Evolutionary conservation across 148 eudicot genomes (phyloP), one percentile per base, ranked within the genome.

Genomic region (Nyssa sinensis): DNA sequence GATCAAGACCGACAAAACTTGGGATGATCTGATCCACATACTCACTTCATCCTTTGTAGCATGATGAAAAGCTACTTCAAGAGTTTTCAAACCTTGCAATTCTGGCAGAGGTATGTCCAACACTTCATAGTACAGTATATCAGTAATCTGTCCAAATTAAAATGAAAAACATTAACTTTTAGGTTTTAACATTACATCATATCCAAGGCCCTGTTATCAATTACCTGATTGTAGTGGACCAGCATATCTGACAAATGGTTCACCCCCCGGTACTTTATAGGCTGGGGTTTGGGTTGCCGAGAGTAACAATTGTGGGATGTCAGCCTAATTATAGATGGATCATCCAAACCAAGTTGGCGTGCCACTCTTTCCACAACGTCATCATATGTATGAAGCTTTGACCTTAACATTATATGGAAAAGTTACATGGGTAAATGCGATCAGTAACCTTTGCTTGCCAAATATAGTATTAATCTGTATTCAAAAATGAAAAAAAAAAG

Each of bases 51-150:
- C 96, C 78, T 88, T 88, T 41, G 91, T 80, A 23, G 92, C 92
- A 84, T 81, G 81, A 83, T 90, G 87, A 71, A 88, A 94, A 39
- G 88, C 87, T 64, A 92, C 85, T 84, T 90, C 89, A 53, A 94
- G 79, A 39, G 85, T 86, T 77, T 90, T 94, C 25, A 92, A 76
- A 28, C 92, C 86, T 83, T 90, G 96, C 68, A 94, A 75, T 78
- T 92, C 96, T 63, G 98, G 98, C 71, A 92, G 82, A 67, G 98
- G 98, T 69, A 94, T 90, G 81, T 94, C 96, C 72, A 94, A 80
- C 69, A 92, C 92, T 84, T 94, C 98, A 78, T 94, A 94, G 70
- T 94, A 92, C 85, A 94, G 79, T 74, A 94, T 90, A 80, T 94
- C 98, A 30, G 98, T 84, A 31, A 81, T 83, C 98, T 94, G 91